Base-by-base conservation (phyloP, 192 early-diverging fungal genomes). In the Backusella circina region DNA sequence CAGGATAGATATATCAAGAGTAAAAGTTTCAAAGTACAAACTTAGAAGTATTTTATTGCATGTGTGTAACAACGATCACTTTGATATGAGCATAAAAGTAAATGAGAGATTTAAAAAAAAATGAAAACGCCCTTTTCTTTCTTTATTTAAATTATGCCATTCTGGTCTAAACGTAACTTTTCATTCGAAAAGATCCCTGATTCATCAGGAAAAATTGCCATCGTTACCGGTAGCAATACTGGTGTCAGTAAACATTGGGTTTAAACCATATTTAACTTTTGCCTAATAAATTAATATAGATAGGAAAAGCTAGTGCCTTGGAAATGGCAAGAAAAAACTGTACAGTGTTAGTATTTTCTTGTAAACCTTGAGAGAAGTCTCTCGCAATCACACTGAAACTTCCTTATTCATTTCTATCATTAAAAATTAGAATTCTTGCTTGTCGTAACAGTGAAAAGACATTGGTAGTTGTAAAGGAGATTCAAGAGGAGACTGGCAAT, bases 181-280 rank as follows among this genome's bases (percentile, higher is more conserved):
- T 70, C 69, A 28, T 37, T 77, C 0, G 78, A 84, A 9, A 23
- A 77, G 3, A 84, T 81, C 30, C 80, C 83, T 36, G 77, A 83
- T 36, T 74, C 83, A 12, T 67, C 74, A 5, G 83, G 78, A n/a
- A 87, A 84, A 50, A 70, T 82, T 26, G 81, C 80, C 18, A 79
- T 88, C 26, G 74, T 88, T 18, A 88, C 85, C 6, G 88, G 88
- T 2, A 82, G 79, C 15, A 88, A 83, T 38, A 57, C 79, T 13
- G 88, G 88, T 44, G 75, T 75, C 74, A 74, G 71, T 44, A 38
- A 33, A 67, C 3, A 35, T 12, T 47, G 18, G 5, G 16, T 47
- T 47, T 47, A 47, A 41, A 41, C 16, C 39, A 41, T 3, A 41
- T 41, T 16, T 5, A 41, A 18, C 39, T 0, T 41, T 41, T 41